These are phyloP conservation scores for Yamadazyma kanchanaburiensis DNA, from an alignment of 1,139 yeast genomes.

Conservation along the genomic window DNA sequence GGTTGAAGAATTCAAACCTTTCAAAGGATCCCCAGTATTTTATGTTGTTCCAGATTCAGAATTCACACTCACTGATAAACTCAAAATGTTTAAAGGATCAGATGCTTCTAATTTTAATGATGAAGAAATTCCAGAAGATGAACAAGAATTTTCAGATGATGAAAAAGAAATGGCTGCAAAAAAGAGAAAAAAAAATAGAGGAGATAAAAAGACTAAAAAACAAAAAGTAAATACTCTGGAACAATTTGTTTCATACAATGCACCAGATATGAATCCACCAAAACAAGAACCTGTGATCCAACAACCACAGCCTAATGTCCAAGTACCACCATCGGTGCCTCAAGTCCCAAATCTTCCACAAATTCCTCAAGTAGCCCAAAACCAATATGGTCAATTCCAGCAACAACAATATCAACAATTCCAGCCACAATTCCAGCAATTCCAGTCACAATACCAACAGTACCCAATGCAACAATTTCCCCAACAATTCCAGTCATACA, in stretches of 20 bases:
- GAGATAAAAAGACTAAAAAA: conserved; percentile 30
- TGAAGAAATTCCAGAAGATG: conserved; percentile 89
- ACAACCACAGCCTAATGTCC: conserved; percentile 1
- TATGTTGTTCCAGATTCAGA: conserved; percentile 81
- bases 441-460: conserved; percentile 1
- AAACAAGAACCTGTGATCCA: too few species aligned
- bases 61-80: conserved; percentile 71
- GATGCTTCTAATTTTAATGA: conserved; percentile 96
- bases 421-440: not conserved
- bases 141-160: conserved; percentile 94
- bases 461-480: too few species aligned
- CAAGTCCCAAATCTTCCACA: conserved; percentile 4
- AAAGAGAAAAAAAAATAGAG: conserved; percentile 53
- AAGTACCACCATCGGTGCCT: conserved; percentile 3
- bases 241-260: conserved; percentile 8
- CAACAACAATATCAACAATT: conserved; percentile 4
- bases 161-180: conserved; percentile 68
- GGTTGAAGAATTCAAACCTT: conserved; percentile 31
- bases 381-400: conserved; percentile 7
- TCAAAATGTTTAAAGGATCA: conserved; percentile 73
- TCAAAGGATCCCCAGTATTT: conserved; percentile 58
- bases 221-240: conserved; percentile 6
- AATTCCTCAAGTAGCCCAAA: conserved; percentile 6
- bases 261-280: too few species aligned
- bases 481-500: too few species aligned